Percentiles rank a stretch among this genome's conserved stretches.
These are phyloP conservation scores for Prunella vulgaris DNA, from an alignment of 257 asterid species.

Conservation along the genomic window DNA sequence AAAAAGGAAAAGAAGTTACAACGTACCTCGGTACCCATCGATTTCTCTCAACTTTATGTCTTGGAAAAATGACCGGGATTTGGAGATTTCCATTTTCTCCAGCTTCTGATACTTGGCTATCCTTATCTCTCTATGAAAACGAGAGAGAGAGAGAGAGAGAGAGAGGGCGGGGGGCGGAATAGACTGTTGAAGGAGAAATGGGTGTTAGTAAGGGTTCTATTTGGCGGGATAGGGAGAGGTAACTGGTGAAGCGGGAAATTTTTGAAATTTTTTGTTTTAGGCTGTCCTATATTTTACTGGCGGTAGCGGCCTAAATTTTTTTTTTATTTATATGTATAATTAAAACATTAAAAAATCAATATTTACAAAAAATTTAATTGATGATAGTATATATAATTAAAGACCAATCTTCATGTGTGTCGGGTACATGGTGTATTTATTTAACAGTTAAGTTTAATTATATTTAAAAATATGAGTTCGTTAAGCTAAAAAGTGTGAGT, in stretches of 20 bases:
- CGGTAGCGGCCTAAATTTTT: not conserved
- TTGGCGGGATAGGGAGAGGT: constrained; percentile 29
- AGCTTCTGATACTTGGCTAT: not conserved
- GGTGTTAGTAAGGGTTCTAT: constrained; percentile 16
- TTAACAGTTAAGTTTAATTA: no score
- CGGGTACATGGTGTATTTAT: no score
- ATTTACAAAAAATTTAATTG: no score
- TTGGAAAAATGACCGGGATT: constrained; percentile 54
- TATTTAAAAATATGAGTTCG: no score
- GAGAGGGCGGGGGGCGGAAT: not conserved
- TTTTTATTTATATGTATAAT: not conserved
- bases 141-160: not conserved
- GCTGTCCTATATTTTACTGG: not conserved
- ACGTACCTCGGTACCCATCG: constrained; percentile 73
- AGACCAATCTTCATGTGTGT: no score
- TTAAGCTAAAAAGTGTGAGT: no score
- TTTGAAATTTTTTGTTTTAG: constrained; percentile 17
- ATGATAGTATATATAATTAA: no score
- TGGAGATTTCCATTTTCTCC: constrained; percentile 41
- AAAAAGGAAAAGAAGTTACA: not conserved
- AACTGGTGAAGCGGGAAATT: constrained; percentile 32
- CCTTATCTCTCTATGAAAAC: not conserved
- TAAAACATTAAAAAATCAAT: no score
- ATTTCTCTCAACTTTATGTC: constrained; percentile 75
- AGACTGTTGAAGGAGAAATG: not conserved